Evolutionary conservation across 2,329 filamentous ascomycete species (phyloP), one percentile per base, ranked within the genome.

Genomic region (Thelonectria blattea): DNA sequence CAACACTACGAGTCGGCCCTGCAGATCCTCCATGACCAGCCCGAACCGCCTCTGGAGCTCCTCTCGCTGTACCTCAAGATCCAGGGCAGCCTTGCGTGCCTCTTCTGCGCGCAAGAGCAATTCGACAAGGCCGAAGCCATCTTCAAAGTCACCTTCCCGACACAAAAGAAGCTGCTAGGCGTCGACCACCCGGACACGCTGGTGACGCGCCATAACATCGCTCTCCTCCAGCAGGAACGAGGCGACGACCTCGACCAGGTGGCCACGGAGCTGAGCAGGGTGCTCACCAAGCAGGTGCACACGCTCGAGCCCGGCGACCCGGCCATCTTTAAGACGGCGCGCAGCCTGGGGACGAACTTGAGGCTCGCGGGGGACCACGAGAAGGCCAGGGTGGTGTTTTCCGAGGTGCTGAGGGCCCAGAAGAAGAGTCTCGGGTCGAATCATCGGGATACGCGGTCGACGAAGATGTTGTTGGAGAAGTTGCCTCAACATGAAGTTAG

Each of bases 171-270:
- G 12, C 8, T 49, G 10, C 32, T 59, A 10, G 57, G 51, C 7
- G 11, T 49, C 1, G 51, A 59, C 37, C 57, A 59, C 46, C 51
- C 57, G 4, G 57, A 59, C 9, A 59, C 57, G 14, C 17, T 59
- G 18, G 17, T 54, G 12, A 59, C 51, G 2, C 57, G 57, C 5
- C 57, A 59, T 24, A 45, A 59, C n/a, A 43, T 55, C 18, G 39
- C 56, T 5, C 49, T 58, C 3, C 22, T 58, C 10, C 3, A 34
- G 6, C 56, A 58, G 32, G 45, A 43, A 12, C 48, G 22, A 2
- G 8, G 8, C 27, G 8, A 2, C 5, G 56, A 49, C 1, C 37
- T 32, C 3, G 14, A 42, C 2, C 42, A 52, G 3, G 20, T 22
- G 4, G 56, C 56, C 1, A 42, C 49, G 5, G 56, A 58, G 32